phyloP scores from a whole-genome alignment of 164 flowering plant genomes.

The Protea cynaroides region DNA sequence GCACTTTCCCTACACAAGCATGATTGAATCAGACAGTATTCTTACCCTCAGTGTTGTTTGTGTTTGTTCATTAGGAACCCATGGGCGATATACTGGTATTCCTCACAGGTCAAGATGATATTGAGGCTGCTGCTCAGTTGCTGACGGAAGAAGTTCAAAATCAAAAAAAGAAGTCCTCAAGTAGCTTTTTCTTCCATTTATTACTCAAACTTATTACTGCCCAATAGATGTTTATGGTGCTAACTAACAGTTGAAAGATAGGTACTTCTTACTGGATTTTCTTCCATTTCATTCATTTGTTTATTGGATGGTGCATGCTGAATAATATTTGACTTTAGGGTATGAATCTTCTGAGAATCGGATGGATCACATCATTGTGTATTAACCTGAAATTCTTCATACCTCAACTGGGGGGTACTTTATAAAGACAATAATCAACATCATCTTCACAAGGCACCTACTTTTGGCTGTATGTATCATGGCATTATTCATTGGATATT shows the following conservation, averaged over 20 bases:
- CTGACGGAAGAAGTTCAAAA: conserved; percentile 64
- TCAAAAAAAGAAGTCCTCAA: conserved; percentile 40
- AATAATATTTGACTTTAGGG: background rate
- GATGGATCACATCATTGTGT: background rate
- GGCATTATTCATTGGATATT: too few relatives aligned
- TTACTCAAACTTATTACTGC: background rate
- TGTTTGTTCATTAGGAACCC: conserved; percentile 52
- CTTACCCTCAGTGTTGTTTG: background rate
- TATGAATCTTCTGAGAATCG: background rate
- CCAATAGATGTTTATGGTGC: background rate
- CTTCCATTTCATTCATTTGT: background rate
- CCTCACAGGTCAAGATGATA: conserved; percentile 98
- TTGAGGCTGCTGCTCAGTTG: conserved; percentile 74
- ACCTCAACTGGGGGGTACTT: background rate
- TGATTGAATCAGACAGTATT: too few relatives aligned
- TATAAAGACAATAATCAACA: too few relatives aligned
- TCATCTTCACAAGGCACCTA: too few relatives aligned
- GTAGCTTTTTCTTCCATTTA: conserved; percentile 23
- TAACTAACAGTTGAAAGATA: background rate
- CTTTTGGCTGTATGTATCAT: too few relatives aligned
- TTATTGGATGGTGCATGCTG: background rate
- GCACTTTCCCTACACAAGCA: too few relatives aligned
- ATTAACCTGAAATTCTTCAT: background rate
- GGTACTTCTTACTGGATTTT: too few relatives aligned
- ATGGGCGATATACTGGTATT: conserved; percentile 86